These are phyloP conservation scores for Phaseolus coccineus DNA, from an alignment of 331 rosid genomes.

Conservation along the genomic window DNA sequence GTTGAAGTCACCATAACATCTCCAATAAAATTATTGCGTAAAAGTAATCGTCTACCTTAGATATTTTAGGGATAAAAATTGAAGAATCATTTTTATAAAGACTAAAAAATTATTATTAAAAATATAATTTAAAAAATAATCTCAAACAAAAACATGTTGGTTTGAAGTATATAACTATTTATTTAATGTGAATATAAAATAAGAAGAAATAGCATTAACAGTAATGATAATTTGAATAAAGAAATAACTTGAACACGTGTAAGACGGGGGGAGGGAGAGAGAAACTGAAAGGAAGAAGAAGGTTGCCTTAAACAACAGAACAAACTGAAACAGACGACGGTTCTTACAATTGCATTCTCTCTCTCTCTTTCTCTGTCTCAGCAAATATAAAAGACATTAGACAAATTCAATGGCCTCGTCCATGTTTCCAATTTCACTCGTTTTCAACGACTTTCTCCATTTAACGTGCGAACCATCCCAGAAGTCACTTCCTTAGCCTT, in stretches of 20 bases:
- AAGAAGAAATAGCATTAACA: no score
- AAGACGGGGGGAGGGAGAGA: background rate
- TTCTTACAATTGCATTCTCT: background rate
- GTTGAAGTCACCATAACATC: no score
- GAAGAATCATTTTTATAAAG: no score
- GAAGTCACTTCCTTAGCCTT: slow-evolving; percentile 10
- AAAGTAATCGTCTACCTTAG: no score
- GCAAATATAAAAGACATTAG: background rate
- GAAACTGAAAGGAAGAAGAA: slow-evolving; percentile 17
- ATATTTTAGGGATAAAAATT: no score
- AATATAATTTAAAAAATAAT: no score
- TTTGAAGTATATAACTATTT: no score
- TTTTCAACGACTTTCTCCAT: slow-evolving; percentile 41
- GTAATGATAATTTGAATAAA: background rate
- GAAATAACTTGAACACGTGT: slow-evolving; percentile 8
- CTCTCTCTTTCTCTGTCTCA: background rate
- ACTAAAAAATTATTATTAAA: no score
- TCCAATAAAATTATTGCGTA: no score
- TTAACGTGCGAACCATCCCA: slow-evolving; percentile 38
- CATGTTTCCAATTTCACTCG: slow-evolving; percentile 38
- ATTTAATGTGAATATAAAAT: background rate
- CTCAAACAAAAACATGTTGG: no score
- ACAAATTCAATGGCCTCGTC: slow-evolving; percentile 28
- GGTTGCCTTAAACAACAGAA: slow-evolving; percentile 12
- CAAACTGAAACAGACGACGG: slow-evolving; percentile 33